A percentile compares a stretch with the other conserved stretches of the same genome.
phyloP scores from a whole-genome alignment of 1,284 basidiomycete species.

The Microbotryomycetes sp. region DNA sequence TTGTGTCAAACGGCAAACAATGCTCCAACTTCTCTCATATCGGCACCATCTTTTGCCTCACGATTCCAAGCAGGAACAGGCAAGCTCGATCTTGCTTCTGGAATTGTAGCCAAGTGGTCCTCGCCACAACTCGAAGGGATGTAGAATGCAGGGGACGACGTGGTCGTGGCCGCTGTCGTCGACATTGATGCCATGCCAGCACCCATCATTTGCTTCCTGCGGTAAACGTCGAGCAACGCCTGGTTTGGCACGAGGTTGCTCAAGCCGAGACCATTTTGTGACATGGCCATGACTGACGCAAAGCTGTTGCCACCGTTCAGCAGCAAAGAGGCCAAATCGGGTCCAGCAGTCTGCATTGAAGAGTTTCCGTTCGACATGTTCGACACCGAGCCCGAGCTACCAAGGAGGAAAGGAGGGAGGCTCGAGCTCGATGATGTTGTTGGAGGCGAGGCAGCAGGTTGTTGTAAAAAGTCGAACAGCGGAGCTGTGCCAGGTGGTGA shows the following conservation, averaged over 20 bases:
- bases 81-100: neutral
- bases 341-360: neutral
- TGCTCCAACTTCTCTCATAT: neutral
- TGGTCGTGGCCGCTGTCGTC: neutral
- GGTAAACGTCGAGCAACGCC: constrained; percentile 8
- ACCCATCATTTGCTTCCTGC: neutral
- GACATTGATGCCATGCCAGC: too few relatives aligned
- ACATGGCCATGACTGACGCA: constrained; percentile 2
- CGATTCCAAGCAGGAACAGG: neutral
- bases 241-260: neutral
- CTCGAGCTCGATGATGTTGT: constrained; percentile 2
- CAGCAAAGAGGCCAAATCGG: neutral
- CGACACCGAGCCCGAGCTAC: neutral
- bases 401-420: neutral
- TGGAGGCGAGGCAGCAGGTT: neutral
- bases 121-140: constrained; percentile 5
- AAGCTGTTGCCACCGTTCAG: neutral
- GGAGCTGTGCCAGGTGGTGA: constrained; percentile 13
- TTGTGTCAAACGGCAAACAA: neutral
- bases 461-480: constrained; percentile 1
- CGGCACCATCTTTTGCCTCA: neutral
- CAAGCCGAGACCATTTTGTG: constrained; percentile 7
- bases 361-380: neutral
- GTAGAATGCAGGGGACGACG: constrained; percentile 6
- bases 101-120: too few relatives aligned